A percentile compares a stretch with the other conserved stretches of the same genome.
These are phyloP conservation scores for Phytophthora sojae DNA, from an alignment of 352 stramenopile species.

Conservation along the genomic window DNA sequence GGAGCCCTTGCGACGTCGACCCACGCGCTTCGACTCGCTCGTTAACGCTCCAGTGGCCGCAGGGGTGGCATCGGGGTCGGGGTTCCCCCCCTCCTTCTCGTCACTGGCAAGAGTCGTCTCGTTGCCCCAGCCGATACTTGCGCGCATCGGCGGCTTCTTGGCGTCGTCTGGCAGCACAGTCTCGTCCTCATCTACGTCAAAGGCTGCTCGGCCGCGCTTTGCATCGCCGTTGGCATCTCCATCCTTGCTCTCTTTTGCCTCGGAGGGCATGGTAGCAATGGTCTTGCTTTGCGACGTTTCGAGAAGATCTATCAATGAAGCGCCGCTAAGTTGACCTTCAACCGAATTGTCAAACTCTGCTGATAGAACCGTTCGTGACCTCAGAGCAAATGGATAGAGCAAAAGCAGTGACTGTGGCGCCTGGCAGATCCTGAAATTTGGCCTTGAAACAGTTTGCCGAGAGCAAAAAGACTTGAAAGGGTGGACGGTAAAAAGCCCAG, in stretches of 20 bases:
- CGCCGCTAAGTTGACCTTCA: not conserved
- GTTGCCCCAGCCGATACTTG: constrained; percentile 72
- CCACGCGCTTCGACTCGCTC: constrained; percentile 59
- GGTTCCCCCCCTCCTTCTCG: constrained; percentile 29
- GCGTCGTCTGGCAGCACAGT: constrained; percentile 47
- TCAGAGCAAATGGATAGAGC: too few relatives aligned
- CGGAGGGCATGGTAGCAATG: constrained; percentile 20
- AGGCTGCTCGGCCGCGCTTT: constrained; percentile 31
- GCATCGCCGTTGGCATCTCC: constrained; percentile 13
- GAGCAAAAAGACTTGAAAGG: too few relatives aligned
- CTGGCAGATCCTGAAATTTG: too few relatives aligned
- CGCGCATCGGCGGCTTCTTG: constrained; percentile 59
- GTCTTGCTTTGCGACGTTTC: constrained; percentile 19
- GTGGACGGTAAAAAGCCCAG: too few relatives aligned
- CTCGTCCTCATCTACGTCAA: constrained; percentile 63
- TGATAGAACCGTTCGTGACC: too few relatives aligned
- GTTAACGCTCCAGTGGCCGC: constrained; percentile 20
- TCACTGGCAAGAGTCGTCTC: constrained; percentile 41
- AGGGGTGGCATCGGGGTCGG: constrained; percentile 18
- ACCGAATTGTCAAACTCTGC: too few relatives aligned
- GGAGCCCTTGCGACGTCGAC: constrained; percentile 65
- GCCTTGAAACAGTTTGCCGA: too few relatives aligned
- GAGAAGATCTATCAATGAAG: constrained; percentile 16
- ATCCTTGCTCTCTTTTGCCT: constrained; percentile 43
- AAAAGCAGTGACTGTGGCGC: too few relatives aligned